Evolutionary conservation across 2,329 filamentous ascomycete species (phyloP).

Genomic region (Apiospora sp.): DNA sequence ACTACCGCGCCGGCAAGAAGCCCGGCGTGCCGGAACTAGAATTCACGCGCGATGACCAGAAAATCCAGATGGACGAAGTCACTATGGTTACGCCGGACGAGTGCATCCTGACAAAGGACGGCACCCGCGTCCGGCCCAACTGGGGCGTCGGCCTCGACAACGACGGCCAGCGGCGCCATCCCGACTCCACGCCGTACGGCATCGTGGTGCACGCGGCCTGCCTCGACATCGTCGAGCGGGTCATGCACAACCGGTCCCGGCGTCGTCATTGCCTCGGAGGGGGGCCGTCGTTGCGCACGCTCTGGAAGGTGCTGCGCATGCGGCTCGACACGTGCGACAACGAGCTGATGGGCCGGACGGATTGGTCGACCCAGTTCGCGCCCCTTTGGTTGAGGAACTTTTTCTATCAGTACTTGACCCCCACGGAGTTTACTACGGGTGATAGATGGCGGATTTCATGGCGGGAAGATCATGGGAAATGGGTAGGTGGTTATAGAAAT

Average conservation of each 20-base stretch:
- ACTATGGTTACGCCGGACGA: slow-evolving; percentile 27
- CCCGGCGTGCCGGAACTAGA: slow-evolving; percentile 20
- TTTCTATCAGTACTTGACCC: slow-evolving; percentile 29
- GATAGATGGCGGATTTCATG: too few species aligned
- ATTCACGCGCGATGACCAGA: slow-evolving; percentile 7
- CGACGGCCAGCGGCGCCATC: slow-evolving; percentile 18
- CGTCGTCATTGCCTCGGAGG: slow-evolving; percentile 17
- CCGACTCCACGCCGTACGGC: slow-evolving; percentile 27
- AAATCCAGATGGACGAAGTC: slow-evolving; percentile 30
- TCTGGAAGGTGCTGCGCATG: slow-evolving; percentile 35
- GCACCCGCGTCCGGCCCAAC: slow-evolving; percentile 27
- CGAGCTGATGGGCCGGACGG: slow-evolving; percentile 29
- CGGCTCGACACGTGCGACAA: slow-evolving; percentile 32
- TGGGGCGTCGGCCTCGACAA: slow-evolving; percentile 26
- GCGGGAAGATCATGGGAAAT: background rate
- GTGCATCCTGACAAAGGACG: slow-evolving; percentile 25
- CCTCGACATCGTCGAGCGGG: slow-evolving; percentile 30
- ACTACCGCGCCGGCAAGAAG: slow-evolving; percentile 33
- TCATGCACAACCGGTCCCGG: slow-evolving; percentile 28
- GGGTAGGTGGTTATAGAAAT: background rate
- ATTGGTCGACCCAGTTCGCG: slow-evolving; percentile 27
- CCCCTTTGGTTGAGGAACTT: background rate
- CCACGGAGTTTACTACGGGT: too few species aligned
- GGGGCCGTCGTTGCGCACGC: slow-evolving; percentile 30
- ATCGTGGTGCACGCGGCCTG: slow-evolving; percentile 33